Percentiles rank a stretch among this genome's conserved stretches.
These are phyloP conservation scores for Fragilariopsis cylindrus DNA, from an alignment of 108 stramenopile genomes.

Conservation along the genomic window DNA sequence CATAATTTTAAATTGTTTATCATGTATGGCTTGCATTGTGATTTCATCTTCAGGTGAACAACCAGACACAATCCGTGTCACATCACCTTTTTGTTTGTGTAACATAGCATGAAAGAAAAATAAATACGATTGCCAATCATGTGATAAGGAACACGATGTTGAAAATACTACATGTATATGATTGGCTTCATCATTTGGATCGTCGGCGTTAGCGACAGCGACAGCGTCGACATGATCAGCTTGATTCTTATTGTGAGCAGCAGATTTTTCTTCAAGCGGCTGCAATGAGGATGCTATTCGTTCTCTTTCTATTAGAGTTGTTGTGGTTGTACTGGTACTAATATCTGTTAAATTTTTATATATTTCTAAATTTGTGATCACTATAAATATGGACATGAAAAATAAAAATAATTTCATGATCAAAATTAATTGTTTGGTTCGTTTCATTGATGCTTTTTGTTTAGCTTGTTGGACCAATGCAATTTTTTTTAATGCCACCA, in stretches of 20 bases:
- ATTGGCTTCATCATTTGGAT: neutral
- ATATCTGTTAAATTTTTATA: neutral
- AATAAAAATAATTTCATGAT: neutral
- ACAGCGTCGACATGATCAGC: too few relatives aligned
- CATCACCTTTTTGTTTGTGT: constrained; percentile 69
- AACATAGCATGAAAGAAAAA: constrained; percentile 72
- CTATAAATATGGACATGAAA: neutral
- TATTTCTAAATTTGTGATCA: neutral
- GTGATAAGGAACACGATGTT: constrained; percentile 70
- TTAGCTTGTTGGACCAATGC: neutral
- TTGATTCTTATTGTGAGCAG: too few relatives aligned
- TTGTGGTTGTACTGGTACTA: too few relatives aligned
- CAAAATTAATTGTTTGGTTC: neutral
- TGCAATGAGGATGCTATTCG: too few relatives aligned
- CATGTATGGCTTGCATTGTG: constrained; percentile 38
- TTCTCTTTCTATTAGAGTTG: too few relatives aligned
- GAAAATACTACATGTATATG: constrained; percentile 59
- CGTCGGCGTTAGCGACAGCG: neutral
- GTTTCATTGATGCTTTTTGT: neutral
- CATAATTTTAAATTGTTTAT: constrained; percentile 35
- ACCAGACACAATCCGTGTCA: constrained; percentile 83
- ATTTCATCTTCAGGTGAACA: constrained; percentile 49
- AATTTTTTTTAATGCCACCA: constrained; percentile 3
- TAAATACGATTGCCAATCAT: constrained; percentile 89
- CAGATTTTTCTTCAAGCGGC: too few relatives aligned